A percentile compares a stretch with the other conserved stretches of the same genome.
phyloP scores from a whole-genome alignment of 2,329 filamentous ascomycete species.

The Aspergillus arachidicola region DNA sequence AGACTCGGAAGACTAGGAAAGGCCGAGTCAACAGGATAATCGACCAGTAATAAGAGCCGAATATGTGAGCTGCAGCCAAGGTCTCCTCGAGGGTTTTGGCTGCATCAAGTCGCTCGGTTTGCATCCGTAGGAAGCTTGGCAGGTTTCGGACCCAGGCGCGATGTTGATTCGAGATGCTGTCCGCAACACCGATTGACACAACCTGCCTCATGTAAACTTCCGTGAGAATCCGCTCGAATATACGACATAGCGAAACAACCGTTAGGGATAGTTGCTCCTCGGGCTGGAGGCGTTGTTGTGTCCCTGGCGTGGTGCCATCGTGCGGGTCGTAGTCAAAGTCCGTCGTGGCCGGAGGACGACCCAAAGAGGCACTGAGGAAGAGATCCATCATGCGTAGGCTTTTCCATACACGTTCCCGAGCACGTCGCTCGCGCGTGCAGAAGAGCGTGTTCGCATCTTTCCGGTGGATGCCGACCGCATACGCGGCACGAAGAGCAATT shows the following conservation, averaged over 20 bases:
- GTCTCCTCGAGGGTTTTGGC: conserved; percentile 37
- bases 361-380: conserved; percentile 54
- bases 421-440: conserved; percentile 43
- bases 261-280: conserved; percentile 52
- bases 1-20: conserved; percentile 56
- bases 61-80: conserved; percentile 52
- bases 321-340: conserved; percentile 50
- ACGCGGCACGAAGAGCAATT: conserved; percentile 55
- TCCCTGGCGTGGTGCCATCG: conserved; percentile 35
- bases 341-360: conserved; percentile 56
- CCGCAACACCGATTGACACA: conserved; percentile 45
- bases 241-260: conserved; percentile 47
- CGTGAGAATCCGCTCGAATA: conserved; percentile 46
- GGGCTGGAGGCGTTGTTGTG: conserved; percentile 21
- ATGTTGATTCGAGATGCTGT: conserved; percentile 46
- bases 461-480: conserved; percentile 55
- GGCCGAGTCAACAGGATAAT: conserved; percentile 58
- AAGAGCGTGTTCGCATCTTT: conserved; percentile 56
- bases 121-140: conserved; percentile 50
- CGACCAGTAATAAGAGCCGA: conserved; percentile 57
- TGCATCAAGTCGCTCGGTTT: conserved; percentile 48
- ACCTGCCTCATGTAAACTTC: conserved; percentile 48
- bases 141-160: conserved; percentile 45
- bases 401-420: conserved; percentile 56
- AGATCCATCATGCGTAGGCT: conserved; percentile 55